Base-by-base conservation (phyloP, 1,139 yeast species). In the Maudiozyma humilis region DNA sequence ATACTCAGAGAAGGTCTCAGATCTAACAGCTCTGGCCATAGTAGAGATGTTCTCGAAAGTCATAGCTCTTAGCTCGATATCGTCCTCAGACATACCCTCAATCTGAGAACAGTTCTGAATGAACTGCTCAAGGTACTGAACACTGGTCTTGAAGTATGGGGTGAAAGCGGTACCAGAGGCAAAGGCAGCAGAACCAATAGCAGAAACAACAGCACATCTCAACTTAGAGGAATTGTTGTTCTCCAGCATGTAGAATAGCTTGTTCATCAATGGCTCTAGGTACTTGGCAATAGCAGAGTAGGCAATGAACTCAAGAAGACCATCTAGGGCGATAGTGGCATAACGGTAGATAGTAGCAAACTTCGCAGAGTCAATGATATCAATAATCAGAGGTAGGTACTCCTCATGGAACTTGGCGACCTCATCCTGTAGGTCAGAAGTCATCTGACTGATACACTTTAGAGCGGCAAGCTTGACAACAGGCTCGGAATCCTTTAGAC, bases 21-120 rank as follows among this genome's bases (percentile, higher is more conserved):
- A 82, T 52, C 97, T 96, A 47, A 91, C 96, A 44, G 99, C 96
- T 65, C 91, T 79, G 46, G 96, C 97, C 83, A 91, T 82, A 19
- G 96, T 83, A 36, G 96, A 86, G 54, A 93, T 78, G 59, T 93
- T 85, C 69, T 93, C 98, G 55, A 91, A 81, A 44, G 96, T 86
- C 63, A 82, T 75, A 39, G 96, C 96, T 67, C 93, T 79, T 58
- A 89, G 76, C 67, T 84, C 93, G 54, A 83, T 78, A 56, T 84
- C 94, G 52, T 75, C 88, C 55, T 82, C 89, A 48, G 80, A 69
- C 73, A 83, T 68, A 49, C 88, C 89, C 61, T 81, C 87, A 49
- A 78, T 72, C 43, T 69, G 68, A 41, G 80, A 77, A 59, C 79
- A 77, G 58, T 79, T 76, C 50, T 75, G 72, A 57, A 91, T 78